Evolutionary conservation across 1,139 yeast genomes (phyloP), one percentile per base, ranked within the genome.

Genomic region (Torulaspora globosa): DNA sequence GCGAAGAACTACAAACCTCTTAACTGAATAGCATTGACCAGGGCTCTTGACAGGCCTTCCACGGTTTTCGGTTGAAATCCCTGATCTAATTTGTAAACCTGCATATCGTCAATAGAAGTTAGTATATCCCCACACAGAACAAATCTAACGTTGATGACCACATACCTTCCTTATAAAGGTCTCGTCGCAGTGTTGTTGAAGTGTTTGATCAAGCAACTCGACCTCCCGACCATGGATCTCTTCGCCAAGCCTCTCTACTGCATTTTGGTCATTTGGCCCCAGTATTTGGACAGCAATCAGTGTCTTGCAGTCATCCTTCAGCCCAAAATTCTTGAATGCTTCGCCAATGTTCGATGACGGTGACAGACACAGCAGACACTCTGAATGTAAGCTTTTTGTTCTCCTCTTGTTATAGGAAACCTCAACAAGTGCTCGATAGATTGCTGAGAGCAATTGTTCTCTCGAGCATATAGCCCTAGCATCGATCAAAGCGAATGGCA

Each of bases 1-100:
- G 79, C 44, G 73, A 72, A 47, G 97, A 89, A 58, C 82, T 84
- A 35, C 50, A 42, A 41, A 18, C 72, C 72, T 53, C 72, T 60
- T 42, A 68, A 43, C 42, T 67, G 70, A 28, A 68, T 68, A 3
- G 68, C 63, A 52, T 62, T 60, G 6, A 68, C 66, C 16, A 64
- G 47, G 15, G 62, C 65, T 43, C 68, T 57, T 3, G 69, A 59
- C 6, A 61, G 35, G n/a, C 57, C 64, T 6, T 54, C 39, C 41
- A 36, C 41, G 21, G 48, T 23, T 16, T 44, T 46, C 19, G 55
- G 56, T 29, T 53, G 44, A 39, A 59, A 55, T 12, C 47, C 43
- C 26, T 50, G 36, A 36, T 54, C 57, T 39, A 63, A 47, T 44
- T 63, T 63, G 42, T 63, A 62, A 34, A 53, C 50, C 62, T 58